Base-by-base conservation (phyloP, 805 yeast genomes). In the Kazachstania africana region DNA sequence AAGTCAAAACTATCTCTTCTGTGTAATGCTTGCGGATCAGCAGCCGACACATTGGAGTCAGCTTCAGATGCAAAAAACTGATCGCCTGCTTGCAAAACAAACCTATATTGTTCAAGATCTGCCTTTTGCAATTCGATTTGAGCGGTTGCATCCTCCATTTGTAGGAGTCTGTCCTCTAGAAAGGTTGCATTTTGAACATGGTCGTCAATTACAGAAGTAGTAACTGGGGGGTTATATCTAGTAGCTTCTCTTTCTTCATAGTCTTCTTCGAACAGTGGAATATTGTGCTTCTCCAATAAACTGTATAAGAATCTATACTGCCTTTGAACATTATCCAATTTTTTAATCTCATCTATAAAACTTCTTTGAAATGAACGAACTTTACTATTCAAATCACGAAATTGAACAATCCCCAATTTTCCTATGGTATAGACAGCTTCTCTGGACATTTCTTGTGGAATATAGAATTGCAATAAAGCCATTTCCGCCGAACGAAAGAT, bases 401-500 rank as follows among this genome's bases (percentile, higher is more conserved):
- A 84, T 50, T 93, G 95, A 17, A 91, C 70, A 37, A 74, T 62
- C 16, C 94, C 93, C 52, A 83, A 63, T 42, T 82, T 84, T 4
- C 98, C 99, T 23, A 91, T 63, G 17, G 82, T 72, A 36, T 83
- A 72, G n/a, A 85, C 78, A 24, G 84, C 73, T 37, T 85, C 94
- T 40, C 96, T 66, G 6, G 94, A 73, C 27, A 81, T 77, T 59
- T 91, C 99, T 17, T 82, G 75, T 6, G 97, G 88, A 37, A 91
- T 74, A 56, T 83, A 88, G 44, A 91, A 66, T 63, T 91, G 95
- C 32, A 88, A 80, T 46, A 87, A 70, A 29, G 94, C 74, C 97
- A 91, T 93, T 50, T 82, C 94, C 78, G 97, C 97, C 36, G 97
- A 87, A 67, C 95, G 58, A 47, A 57, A 57, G 33, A 57, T 51